phyloP scores from a whole-genome alignment of 768 basidiomycete genomes.

The Pulveroboletus sp. region DNA sequence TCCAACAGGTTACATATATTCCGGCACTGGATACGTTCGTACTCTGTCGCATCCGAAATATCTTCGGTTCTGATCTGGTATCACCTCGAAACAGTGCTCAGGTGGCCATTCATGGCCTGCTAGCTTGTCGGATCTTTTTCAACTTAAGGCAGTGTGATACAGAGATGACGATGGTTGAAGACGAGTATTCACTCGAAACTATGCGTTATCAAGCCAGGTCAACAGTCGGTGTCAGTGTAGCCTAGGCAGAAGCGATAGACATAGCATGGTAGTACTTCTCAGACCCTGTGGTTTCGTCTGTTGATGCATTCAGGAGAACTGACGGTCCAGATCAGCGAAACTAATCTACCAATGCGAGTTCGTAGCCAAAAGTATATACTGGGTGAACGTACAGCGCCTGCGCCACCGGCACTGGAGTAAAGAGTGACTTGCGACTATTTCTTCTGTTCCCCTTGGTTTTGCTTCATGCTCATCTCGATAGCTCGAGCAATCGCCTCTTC shows the following conservation, averaged over 20 bases:
- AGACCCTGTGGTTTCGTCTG: not conserved
- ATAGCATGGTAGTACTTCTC: not conserved
- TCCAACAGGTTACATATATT: conserved; percentile 11
- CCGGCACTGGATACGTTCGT: conserved; percentile 23
- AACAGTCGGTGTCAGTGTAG: not conserved
- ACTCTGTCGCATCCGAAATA: not conserved
- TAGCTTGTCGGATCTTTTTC: conserved; percentile 28
- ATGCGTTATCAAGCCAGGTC: conserved; percentile 1
- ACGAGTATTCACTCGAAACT: conserved; percentile 1
- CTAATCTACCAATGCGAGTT: not conserved
- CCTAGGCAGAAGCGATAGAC: not conserved
- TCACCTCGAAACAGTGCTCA: conserved; percentile 18
- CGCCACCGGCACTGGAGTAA: not conserved
- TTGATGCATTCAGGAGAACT: not conserved
- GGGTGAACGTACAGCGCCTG: conserved; percentile 1
- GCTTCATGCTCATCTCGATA: conserved; percentile 90
- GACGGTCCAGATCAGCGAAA: not conserved
- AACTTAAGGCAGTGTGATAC: conserved; percentile 20
- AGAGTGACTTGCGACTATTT: conserved; percentile 19
- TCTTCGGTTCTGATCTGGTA: conserved; percentile 2
- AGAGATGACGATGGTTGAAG: not conserved
- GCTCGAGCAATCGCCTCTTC: conserved; percentile 89
- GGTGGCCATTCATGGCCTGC: conserved; percentile 24
- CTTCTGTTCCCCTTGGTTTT: conserved; percentile 44
- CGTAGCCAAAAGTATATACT: not conserved